Conservation (phyloP, 1,139 yeast genomes). For the Suhomyces yuchorum region DNA sequence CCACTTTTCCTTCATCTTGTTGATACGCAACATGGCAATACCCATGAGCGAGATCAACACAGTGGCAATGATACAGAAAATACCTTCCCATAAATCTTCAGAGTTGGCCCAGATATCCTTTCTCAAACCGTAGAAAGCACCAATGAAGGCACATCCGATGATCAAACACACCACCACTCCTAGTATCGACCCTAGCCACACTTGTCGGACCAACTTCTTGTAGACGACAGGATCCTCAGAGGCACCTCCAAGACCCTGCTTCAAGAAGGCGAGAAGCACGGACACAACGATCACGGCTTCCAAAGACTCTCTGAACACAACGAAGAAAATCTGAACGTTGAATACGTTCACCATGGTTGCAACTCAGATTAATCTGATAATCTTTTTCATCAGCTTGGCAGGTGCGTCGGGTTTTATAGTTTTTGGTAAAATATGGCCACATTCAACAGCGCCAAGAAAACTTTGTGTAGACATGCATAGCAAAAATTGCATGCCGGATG, state of each 20-base stretch:
- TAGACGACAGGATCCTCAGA: conserved; percentile 54
- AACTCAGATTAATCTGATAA: conserved; percentile 3
- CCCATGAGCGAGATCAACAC: conserved; percentile 32
- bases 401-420: conserved; percentile 2
- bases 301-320: conserved; percentile 84
- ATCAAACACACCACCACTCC: conserved; percentile 27
- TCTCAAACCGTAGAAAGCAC: conserved; percentile 27
- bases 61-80: conserved; percentile 29
- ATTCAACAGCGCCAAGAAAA: conserved; percentile 1
- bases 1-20: conserved; percentile 51
- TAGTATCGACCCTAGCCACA: conserved; percentile 27
- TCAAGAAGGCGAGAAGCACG: conserved; percentile 83
- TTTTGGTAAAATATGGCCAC: background rate
- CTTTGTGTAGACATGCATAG: background rate
- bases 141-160: conserved; percentile 29
- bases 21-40: conserved; percentile 31
- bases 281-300: conserved; percentile 92
- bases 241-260: conserved; percentile 71
- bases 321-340: conserved; percentile 70
- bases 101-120: conserved; percentile 26
- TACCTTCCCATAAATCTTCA: conserved; percentile 33
- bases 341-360: conserved; percentile 42
- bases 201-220: conserved; percentile 50
- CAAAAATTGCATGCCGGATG: background rate
- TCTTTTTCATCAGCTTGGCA: conserved; percentile 2